These are phyloP conservation scores for Leptomonas seymouri DNA, from an alignment of 208 protist species.

Conservation along the genomic window DNA sequence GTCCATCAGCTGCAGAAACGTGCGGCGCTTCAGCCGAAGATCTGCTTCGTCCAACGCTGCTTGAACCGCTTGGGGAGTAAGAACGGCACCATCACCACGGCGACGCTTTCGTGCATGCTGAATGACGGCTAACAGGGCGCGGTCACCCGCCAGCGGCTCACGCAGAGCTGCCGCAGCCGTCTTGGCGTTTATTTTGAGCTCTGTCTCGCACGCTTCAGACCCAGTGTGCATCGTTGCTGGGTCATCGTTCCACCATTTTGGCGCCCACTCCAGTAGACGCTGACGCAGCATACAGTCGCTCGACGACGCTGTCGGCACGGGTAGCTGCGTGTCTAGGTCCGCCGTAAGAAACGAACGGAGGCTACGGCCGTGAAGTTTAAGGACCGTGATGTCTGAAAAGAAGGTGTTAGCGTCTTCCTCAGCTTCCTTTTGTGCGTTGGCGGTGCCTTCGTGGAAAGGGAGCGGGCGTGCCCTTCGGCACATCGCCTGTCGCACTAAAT, in stretches of 20 bases:
- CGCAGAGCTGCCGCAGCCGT: conserved; percentile 9
- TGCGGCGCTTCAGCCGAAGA: conserved; percentile 16
- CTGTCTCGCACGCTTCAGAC: conserved; percentile 5
- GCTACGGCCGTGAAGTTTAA: conserved; percentile 1
- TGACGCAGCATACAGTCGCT: not conserved
- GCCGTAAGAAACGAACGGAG: not conserved
- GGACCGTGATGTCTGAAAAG: conserved; percentile 4
- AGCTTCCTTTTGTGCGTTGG: not conserved
- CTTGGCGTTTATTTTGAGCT: conserved; percentile 20
- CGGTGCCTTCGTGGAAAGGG: not conserved
- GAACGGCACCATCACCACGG: not conserved
- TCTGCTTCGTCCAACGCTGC: conserved; percentile 7
- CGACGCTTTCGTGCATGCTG: conserved; percentile 24
- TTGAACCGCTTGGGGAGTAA: conserved; percentile 9
- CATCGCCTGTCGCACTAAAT: not conserved
- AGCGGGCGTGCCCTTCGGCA: not conserved
- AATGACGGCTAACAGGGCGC: conserved; percentile 25
- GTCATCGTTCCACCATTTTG: conserved; percentile 12
- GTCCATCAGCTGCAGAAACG: conserved; percentile 14
- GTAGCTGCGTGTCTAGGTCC: not conserved
- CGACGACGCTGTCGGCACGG: not conserved
- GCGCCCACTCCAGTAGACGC: conserved; percentile 14
- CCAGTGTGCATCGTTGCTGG: not conserved
- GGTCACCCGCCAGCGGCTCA: conserved; percentile 7
- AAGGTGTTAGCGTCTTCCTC: conserved; percentile 21